Percentiles rank a stretch among this genome's conserved stretches.
Conservation (phyloP, 208 protist species). For the Entamoeba dispar region DNA sequence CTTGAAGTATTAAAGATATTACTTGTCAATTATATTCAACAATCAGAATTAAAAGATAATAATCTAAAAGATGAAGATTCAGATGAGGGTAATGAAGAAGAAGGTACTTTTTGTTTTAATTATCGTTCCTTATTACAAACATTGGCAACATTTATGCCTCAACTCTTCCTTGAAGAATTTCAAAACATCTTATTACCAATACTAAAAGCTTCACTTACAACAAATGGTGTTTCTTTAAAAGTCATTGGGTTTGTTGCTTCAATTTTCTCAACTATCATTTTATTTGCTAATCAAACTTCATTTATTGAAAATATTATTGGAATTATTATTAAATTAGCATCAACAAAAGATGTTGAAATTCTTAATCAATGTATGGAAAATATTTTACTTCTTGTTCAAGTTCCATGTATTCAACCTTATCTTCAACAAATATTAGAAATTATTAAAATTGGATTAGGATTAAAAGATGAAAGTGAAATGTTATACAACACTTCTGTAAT, state of each 20-base stretch:
- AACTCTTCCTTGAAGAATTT: neutral
- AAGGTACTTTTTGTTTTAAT: neutral
- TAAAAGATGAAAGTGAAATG: neutral
- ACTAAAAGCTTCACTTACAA: neutral
- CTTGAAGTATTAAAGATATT: neutral
- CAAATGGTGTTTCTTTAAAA: neutral
- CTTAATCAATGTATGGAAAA: neutral
- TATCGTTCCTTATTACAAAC: neutral
- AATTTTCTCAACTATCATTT: neutral
- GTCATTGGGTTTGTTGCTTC: neutral
- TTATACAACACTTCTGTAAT: neutral
- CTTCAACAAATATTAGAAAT: neutral
- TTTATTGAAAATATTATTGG: neutral
- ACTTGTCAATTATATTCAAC: neutral
- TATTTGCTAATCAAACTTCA: neutral
- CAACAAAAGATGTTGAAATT: neutral
- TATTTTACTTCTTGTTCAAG: neutral
- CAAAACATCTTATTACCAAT: neutral
- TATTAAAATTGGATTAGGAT: neutral
- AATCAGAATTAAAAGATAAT: neutral
- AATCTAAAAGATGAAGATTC: neutral
- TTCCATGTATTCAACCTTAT: neutral
- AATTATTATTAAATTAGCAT: neutral
- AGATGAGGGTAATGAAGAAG: neutral
- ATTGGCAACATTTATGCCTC: neutral